Base-by-base conservation (phyloP, 1,139 yeast species). In the Spathaspora sp. region DNA sequence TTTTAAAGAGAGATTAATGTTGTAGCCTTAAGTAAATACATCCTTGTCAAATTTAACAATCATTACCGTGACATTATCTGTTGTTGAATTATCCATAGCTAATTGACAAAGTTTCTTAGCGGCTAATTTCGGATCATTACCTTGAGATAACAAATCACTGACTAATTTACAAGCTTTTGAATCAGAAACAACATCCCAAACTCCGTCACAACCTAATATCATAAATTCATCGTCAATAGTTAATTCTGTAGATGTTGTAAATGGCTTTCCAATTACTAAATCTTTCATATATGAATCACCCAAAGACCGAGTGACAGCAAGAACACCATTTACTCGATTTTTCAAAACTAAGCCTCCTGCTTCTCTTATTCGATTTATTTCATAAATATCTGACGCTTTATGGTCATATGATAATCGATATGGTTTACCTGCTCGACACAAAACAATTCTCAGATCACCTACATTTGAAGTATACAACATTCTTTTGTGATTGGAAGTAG, bases 211-310 rank as follows among this genome's bases (percentile, higher is more conserved):
- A 1, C 97, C 97, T 49, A 91, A 68, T 44, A 91, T 90, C 60
- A 91, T 63, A 61, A 88, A 89, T 55, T 86, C 67, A 59, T 89
- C 96, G 4, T 72, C 70, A 16, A 68, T 56, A 50, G 76, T 68
- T 24, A 95, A 74, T 58, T 84, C 89, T 0, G 96, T 90, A 42
- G 90, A 82, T 0, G 99, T 89, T 0, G 99, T 93, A 59, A 86
- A 93, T 0, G 99, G 99, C 46, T 83, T 81, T 0, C 97, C 97
- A 33, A 90, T 82, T 17, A 93, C 97, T 50, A 89, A 73, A 46
- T 84, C 88, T 63, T 95, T 95, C 83, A 93, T 86, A 65, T 89
- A 91, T 16, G 86, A 78, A 64, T 93, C 99, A n/a, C 99, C 99
- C 38, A 93, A 74, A 2, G 98, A 86, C 51, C 99, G 74, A 2